A percentile compares a stretch with the other conserved stretches of the same genome.
phyloP scores from a whole-genome alignment of 495 filamentous ascomycete genomes.

The Penicillium turbatum region DNA sequence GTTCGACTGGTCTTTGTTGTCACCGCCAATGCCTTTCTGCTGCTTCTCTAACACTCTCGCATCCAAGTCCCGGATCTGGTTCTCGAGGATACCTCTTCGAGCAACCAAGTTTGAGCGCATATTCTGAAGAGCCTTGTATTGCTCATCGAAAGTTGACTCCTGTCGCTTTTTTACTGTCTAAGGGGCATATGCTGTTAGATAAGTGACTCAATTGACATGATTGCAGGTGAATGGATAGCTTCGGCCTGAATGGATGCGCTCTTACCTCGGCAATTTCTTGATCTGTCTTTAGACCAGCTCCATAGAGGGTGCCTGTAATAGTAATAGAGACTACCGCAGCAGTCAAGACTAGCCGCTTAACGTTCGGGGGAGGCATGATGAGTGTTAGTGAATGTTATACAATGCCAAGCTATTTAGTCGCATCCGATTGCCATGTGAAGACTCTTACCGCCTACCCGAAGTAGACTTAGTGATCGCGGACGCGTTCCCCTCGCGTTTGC shows the following conservation, averaged over 20 bases:
- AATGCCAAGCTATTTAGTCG: not conserved
- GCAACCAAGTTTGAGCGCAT: constrained; percentile 44
- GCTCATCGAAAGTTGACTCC: constrained; percentile 51
- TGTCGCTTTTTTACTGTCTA: constrained; percentile 35
- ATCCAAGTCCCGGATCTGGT: constrained; percentile 53
- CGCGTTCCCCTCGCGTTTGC: constrained; percentile 23
- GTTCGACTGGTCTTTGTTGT: constrained; percentile 18
- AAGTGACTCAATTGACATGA: not conserved
- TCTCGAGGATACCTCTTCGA: constrained; percentile 52
- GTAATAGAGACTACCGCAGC: constrained; percentile 47
- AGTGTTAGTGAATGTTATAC: constrained; percentile 9
- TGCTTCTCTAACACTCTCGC: constrained; percentile 39
- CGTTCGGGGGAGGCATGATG: constrained; percentile 22
- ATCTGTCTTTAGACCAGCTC: constrained; percentile 49
- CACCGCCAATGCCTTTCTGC: constrained; percentile 22
- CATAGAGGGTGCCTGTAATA: constrained; percentile 50
- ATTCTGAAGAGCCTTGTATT: constrained; percentile 47
- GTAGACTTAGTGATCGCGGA: constrained; percentile 15
- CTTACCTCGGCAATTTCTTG: constrained; percentile 44
- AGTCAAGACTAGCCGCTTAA: constrained; percentile 41
- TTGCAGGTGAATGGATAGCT: not conserved
- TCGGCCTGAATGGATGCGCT: not conserved
- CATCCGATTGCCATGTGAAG: constrained; percentile 7
- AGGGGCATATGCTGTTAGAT: not conserved
- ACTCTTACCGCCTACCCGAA: constrained; percentile 25